Base-by-base conservation (phyloP, 148 eudicot genomes). In the Cornus controversa region DNA sequence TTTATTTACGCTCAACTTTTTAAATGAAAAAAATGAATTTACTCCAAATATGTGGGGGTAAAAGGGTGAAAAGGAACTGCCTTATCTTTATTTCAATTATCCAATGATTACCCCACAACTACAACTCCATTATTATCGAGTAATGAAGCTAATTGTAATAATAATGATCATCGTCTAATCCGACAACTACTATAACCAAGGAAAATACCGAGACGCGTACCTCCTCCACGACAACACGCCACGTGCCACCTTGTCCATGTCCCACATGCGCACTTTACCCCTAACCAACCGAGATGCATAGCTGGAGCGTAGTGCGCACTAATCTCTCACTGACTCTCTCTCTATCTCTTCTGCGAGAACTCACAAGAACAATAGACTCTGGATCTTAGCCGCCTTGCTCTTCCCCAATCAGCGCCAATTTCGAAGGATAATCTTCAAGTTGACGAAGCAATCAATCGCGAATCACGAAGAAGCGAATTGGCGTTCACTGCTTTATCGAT, bases 261-360 rank as follows among this genome's bases (percentile, higher is more conserved):
- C 34, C 77, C 57, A 64, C 54, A 14, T 57, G 77, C 77, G 54
- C 25, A 36, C 34, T 74, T 63, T 74, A 63, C 68, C 36, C 37
- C 5, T 8, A 40, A 40, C 69, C 54, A 74, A 74, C 67, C 34
- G 68, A 74, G 67, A 29, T 74, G 76, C 76, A 68, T 1, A 31
- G 45, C 45, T 40, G 22, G 75, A 73, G 66, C 75, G 75, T 58
- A 73, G 45, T 60, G 50, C 53, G 53, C 67, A 60, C 76, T 45
- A n/a, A 0, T 11, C 57, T 13, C 57, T 40, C 57, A 13, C 57
- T 50, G 10, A 40, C 45, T 0, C 9, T 40, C 45, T 40, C 45
- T 40, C 45, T 6, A 6, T 50, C 57, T 50, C 57, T 45, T 10
- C 50, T 8, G 13, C 50, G 13, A 45, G 10, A 45, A 45, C 50